Conservation (phyloP, 352 stramenopile species). For the Achlya hypogyna region DNA sequence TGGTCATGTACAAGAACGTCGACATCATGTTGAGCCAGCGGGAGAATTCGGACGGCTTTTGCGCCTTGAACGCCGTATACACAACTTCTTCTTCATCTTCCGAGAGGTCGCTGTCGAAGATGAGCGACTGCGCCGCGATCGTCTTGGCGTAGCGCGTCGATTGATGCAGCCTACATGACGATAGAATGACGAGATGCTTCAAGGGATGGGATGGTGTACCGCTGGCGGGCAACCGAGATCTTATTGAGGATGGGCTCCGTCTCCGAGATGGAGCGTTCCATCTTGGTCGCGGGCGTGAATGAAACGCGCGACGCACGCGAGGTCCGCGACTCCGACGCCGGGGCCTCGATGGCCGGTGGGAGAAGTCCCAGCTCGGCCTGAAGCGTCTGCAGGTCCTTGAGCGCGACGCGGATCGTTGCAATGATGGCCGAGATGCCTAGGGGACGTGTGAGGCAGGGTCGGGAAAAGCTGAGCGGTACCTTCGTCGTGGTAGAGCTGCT, state of each 20-base stretch:
- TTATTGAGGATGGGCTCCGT: constrained; percentile 66
- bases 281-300: constrained; percentile 18
- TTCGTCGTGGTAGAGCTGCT: constrained; percentile 81
- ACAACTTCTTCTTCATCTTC: constrained; percentile 71
- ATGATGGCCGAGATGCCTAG: constrained; percentile 76
- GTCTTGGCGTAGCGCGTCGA: constrained; percentile 80
- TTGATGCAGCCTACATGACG: constrained; percentile 47
- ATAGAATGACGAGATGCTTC: not conserved
- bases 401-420: constrained; percentile 57
- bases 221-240: constrained; percentile 51
- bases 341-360: not conserved
- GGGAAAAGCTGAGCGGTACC: constrained; percentile 1
- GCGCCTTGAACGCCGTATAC: constrained; percentile 49
- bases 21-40: constrained; percentile 90
- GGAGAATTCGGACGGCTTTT: constrained; percentile 44
- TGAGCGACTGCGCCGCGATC: constrained; percentile 67
- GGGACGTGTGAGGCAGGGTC: not conserved
- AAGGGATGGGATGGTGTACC: not conserved
- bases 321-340: not conserved
- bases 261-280: constrained; percentile 50
- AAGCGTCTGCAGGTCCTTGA: constrained; percentile 46
- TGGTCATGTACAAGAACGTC: constrained; percentile 97
- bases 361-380: constrained; percentile 27
- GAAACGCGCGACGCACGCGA: no score
- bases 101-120: constrained; percentile 72